Conservation (phyloP, 1,284 basidiomycete genomes). For the Ceratobasidium sp. region DNA sequence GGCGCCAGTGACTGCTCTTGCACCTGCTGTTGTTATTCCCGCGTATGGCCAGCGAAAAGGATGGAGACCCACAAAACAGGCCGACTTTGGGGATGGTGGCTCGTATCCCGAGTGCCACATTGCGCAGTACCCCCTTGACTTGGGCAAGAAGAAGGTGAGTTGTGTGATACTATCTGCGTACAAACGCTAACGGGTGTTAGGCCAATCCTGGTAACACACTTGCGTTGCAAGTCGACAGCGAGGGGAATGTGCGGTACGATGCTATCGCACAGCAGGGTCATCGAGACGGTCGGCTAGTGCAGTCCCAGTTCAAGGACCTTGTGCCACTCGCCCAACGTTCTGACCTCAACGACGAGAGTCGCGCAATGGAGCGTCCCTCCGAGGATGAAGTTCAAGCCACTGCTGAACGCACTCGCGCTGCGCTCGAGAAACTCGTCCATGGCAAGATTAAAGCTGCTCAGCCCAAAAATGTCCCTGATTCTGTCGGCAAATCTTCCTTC, state of each 20-base stretch:
- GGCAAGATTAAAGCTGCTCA: slow-evolving; percentile 98
- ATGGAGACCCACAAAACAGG: slow-evolving; percentile 84
- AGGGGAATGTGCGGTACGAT: slow-evolving; percentile 96
- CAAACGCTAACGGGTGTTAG: slow-evolving; percentile 53
- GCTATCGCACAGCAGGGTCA: slow-evolving; percentile 96
- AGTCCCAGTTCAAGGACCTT: slow-evolving; percentile 97
- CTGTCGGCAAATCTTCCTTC: slow-evolving; percentile 80
- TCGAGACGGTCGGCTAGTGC: slow-evolving; percentile 81
- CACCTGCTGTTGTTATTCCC: slow-evolving; percentile 66
- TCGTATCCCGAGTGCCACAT: slow-evolving; percentile 97
- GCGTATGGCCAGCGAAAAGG: slow-evolving; percentile 83
- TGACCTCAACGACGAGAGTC: slow-evolving; percentile 78
- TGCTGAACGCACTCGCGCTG: slow-evolving; percentile 86
- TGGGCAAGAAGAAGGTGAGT: slow-evolving; percentile 91
- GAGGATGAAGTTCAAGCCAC: slow-evolving; percentile 89
- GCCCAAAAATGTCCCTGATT: slow-evolving; percentile 84
- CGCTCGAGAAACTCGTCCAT: slow-evolving; percentile 91
- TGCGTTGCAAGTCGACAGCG: slow-evolving; percentile 93
- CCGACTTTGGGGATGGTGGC: slow-evolving; percentile 93
- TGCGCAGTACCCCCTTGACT: slow-evolving; percentile 94
- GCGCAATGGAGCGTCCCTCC: slow-evolving; percentile 87
- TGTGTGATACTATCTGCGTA: neutral
- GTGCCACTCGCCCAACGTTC: slow-evolving; percentile 91
- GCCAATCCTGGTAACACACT: slow-evolving; percentile 90
- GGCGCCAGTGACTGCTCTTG: slow-evolving; percentile 50